Percentiles rank a stretch among this genome's conserved stretches.
Evolutionary conservation across 2,329 filamentous ascomycete genomes (phyloP).

Genomic region (Pestalotiopsis sp.): DNA sequence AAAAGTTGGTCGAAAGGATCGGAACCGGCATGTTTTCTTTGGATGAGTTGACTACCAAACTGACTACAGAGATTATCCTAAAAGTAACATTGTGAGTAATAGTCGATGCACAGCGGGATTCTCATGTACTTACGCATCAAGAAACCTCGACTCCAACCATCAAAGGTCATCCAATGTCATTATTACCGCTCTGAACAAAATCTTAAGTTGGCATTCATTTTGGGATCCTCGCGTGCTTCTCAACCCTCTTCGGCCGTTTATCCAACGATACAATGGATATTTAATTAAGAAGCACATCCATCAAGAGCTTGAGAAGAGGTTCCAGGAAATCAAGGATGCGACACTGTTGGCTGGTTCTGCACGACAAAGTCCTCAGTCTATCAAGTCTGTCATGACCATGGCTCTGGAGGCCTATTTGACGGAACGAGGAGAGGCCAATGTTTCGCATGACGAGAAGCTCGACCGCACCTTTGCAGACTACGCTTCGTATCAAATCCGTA

Average conservation of each 20-base stretch:
- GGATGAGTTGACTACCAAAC: slow-evolving; percentile 16
- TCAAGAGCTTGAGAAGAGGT: slow-evolving; percentile 16
- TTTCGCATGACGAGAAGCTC: slow-evolving; percentile 4
- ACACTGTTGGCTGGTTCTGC: not conserved
- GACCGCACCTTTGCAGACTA: slow-evolving; percentile 13
- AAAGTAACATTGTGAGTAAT: slow-evolving; percentile 18
- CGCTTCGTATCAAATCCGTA: slow-evolving; percentile 12
- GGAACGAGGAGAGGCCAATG: not conserved
- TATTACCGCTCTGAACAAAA: slow-evolving; percentile 5
- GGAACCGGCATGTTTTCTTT: slow-evolving; percentile 13
- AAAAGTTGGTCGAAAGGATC: slow-evolving; percentile 13
- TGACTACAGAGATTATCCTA: slow-evolving; percentile 17
- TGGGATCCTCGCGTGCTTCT: slow-evolving; percentile 17
- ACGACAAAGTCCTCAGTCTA: slow-evolving; percentile 4
- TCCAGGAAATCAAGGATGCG: slow-evolving; percentile 14
- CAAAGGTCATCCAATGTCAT: not conserved
- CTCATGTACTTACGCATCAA: not conserved
- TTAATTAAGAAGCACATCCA: slow-evolving; percentile 15
- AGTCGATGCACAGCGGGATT: not conserved
- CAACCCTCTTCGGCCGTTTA: slow-evolving; percentile 15
- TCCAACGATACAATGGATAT: slow-evolving; percentile 16
- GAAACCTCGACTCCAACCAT: not conserved
- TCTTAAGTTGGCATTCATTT: slow-evolving; percentile 18
- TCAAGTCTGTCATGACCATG: slow-evolving; percentile 18
- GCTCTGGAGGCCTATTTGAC: slow-evolving; percentile 17